A percentile compares a stretch with the other conserved stretches of the same genome.
Conservation (phyloP, 805 yeast species). For the Ogataea zsoltii region DNA sequence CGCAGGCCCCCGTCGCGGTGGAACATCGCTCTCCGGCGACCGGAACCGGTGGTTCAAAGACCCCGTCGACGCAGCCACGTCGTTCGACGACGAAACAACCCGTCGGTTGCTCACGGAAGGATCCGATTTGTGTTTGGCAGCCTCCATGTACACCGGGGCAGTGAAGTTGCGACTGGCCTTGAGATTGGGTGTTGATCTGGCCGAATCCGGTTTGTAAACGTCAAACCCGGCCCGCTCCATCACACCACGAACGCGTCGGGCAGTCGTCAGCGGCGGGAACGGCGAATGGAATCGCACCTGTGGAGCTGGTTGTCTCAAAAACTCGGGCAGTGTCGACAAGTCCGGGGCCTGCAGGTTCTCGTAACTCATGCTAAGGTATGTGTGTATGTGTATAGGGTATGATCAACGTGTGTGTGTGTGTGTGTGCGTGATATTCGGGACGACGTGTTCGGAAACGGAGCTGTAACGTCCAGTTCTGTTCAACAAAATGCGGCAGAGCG, state of each 20-base stretch:
- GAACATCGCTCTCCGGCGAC: too few species aligned
- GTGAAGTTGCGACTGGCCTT: conserved; percentile 22
- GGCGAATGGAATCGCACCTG: conserved; percentile 47
- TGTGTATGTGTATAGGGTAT: too few species aligned
- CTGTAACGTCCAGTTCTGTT: too few species aligned
- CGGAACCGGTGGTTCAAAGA: background rate
- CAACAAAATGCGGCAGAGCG: too few species aligned
- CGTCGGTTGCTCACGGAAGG: conserved; percentile 16
- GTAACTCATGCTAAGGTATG: conserved; percentile 11
- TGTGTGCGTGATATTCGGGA: too few species aligned
- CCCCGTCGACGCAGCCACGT: conserved; percentile 5
- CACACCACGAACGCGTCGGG: conserved; percentile 63
- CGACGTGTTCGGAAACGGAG: too few species aligned
- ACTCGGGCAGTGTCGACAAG: conserved; percentile 33
- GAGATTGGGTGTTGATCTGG: conserved; percentile 16
- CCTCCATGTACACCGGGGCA: conserved; percentile 18
- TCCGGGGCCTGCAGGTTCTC: conserved; percentile 22
- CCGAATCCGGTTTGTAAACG: conserved; percentile 38
- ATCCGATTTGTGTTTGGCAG: conserved; percentile 15
- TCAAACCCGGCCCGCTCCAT: conserved; percentile 86
- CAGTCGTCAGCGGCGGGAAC: conserved; percentile 71
- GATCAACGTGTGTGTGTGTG: too few species aligned
- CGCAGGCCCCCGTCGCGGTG: too few species aligned
- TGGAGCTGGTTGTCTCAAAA: conserved; percentile 33
- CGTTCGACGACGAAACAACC: conserved; percentile 9